Evolutionary conservation across 169 alveolate species (phyloP).

Genomic region (Cystoisospora suis): DNA sequence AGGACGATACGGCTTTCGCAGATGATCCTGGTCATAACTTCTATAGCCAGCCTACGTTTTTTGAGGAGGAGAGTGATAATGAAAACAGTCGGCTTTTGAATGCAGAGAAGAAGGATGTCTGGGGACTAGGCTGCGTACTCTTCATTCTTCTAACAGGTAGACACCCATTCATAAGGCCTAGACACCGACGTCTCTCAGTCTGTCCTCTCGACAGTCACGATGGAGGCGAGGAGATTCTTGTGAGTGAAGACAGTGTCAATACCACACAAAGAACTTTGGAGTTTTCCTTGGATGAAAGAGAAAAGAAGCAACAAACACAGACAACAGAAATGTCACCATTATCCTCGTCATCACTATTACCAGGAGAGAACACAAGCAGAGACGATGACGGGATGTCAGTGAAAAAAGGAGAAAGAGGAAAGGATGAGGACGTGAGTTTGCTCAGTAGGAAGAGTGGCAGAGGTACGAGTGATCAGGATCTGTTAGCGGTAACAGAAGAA

Average conservation of each 20-base stretch:
- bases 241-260: neutral
- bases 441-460: neutral
- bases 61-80: too few relatives aligned
- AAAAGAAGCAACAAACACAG: too few relatives aligned
- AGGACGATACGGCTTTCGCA: too few relatives aligned
- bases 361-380: too few relatives aligned
- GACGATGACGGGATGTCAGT: neutral
- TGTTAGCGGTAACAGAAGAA: neutral
- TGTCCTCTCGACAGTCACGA: neutral
- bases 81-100: too few relatives aligned
- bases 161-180: neutral
- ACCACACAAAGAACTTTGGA: neutral
- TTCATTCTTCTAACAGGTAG: neutral
- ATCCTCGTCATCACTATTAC: too few relatives aligned
- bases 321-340: too few relatives aligned
- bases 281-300: too few relatives aligned
- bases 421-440: neutral
- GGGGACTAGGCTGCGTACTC: conserved; percentile 26
- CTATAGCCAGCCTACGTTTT: too few relatives aligned
- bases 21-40: too few relatives aligned
- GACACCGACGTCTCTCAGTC: neutral
- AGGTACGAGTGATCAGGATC: neutral
- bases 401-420: too few relatives aligned
- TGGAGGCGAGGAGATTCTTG: neutral
- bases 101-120: conserved; percentile 28